These are phyloP conservation scores for Lepidium didymum DNA, from an alignment of 345 rosid genomes.

Conservation along the genomic window DNA sequence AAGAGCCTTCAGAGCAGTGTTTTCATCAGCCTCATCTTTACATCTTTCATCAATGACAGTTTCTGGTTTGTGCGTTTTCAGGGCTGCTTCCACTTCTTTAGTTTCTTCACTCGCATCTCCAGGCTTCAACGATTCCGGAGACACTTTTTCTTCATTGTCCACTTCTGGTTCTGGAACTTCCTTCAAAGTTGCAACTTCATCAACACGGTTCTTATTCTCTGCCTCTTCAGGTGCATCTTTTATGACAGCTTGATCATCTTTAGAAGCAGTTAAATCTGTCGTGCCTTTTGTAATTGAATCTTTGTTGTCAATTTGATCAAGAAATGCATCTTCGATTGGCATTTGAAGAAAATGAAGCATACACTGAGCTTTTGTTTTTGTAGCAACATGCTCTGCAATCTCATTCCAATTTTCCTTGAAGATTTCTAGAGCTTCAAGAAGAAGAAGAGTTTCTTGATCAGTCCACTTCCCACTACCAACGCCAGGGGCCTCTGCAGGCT, in stretches of 20 bases:
- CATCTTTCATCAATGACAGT: slow-evolving; percentile 34
- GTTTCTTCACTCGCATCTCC: slow-evolving; percentile 33
- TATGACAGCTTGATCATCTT: slow-evolving; percentile 32
- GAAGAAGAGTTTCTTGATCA: slow-evolving; percentile 98
- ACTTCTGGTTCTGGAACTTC: slow-evolving; percentile 56
- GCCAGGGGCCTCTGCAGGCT: slow-evolving; percentile 82
- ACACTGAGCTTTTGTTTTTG: slow-evolving; percentile 95
- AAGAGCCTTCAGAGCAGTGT: slow-evolving; percentile 65
- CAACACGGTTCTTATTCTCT: slow-evolving; percentile 42
- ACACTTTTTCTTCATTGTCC: slow-evolving; percentile 36
- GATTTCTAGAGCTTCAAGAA: slow-evolving; percentile 94
- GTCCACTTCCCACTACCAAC: slow-evolving; percentile 90
- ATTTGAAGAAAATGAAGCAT: slow-evolving; percentile 96
- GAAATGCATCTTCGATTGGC: slow-evolving; percentile 91
- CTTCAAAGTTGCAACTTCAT: slow-evolving; percentile 42
- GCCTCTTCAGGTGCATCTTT: slow-evolving; percentile 51
- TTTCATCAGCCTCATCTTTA: slow-evolving; percentile 36
- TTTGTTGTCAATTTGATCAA: slow-evolving; percentile 39
- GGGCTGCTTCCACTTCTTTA: slow-evolving; percentile 28
- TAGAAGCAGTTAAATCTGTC: slow-evolving; percentile 29
- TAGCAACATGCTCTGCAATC: slow-evolving; percentile 99
- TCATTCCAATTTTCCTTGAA: slow-evolving; percentile 95
- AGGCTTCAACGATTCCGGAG: slow-evolving; percentile 36
- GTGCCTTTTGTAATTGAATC: slow-evolving; percentile 44
- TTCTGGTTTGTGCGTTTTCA: slow-evolving; percentile 37